Base-by-base conservation (phyloP, 345 rosid genomes). In the Kernera saxatilis region DNA sequence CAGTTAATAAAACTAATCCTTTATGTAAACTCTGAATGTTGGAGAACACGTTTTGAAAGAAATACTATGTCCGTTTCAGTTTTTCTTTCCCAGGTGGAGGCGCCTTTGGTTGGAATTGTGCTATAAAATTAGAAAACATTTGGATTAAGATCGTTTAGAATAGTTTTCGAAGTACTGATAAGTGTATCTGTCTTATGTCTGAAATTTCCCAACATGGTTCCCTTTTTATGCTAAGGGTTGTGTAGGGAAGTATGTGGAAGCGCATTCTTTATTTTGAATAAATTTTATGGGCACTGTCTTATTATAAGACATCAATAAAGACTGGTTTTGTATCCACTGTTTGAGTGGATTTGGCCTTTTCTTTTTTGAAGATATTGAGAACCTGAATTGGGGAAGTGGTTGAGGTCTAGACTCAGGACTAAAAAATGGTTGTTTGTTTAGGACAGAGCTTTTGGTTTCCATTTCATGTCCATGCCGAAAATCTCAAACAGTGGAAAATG, bases 141-240 rank as follows among this genome's bases (percentile, higher is more conserved):
- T 27, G 17, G 22, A 44, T 39, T 41, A 51, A 9, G 40, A 19
- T 62, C 12, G 12, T n/a, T 23, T 29, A 22, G 14, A 50, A 50
- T n/a, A 60, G 40, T 70, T 70, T 58, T 49, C 59, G 18, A 25
- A 37, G 52, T 49, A 30, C 54, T 52, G 76, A 30, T 13, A 32
- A 21, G 14, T 53, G 37, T 53, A 33, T 64, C 63, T 52, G 21
- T 62, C 54, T 32, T 27, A 29, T 71, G 23, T 60, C 17, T 58
- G 54, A 12, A 27, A 61, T 30, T 51, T 1, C 13, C 41, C 45
- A 71, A 62, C 37, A 51, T 62, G 27, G 13, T 2, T 48, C 45
- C 33, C 13, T 67, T 67, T 19, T 6, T 8, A 50, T 45, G 62
- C 11, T 23, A 44, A 21, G 10, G 30, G 10, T 27, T 33, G 35